phyloP scores from a whole-genome alignment of 306 rosid species.

The Parietaria judaica region DNA sequence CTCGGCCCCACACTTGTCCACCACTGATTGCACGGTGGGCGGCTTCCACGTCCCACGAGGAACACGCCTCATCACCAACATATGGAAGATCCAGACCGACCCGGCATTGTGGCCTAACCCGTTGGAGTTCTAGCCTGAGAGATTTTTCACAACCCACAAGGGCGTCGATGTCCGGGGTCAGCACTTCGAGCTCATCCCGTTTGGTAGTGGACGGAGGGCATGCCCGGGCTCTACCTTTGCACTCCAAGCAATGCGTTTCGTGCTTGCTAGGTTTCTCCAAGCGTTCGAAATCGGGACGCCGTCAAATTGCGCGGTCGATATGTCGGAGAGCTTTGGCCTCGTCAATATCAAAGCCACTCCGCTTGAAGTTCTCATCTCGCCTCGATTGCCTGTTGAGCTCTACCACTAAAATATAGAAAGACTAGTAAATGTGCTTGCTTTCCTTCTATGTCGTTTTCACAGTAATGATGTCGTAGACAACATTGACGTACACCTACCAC shows the following conservation, averaged over 20 bases:
- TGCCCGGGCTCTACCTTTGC: conserved; percentile 40
- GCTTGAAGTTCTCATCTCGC: conserved; percentile 35
- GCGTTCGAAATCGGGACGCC: conserved; percentile 33
- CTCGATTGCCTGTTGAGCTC: conserved; percentile 28
- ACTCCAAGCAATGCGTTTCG: conserved; percentile 29
- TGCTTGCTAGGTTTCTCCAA: conserved; percentile 41
- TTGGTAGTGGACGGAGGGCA: conserved; percentile 51
- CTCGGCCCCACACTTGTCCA: conserved; percentile 25
- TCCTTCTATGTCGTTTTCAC: no score
- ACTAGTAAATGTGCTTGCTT: no score
- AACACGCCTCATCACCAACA: conserved; percentile 33
- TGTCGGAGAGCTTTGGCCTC: conserved; percentile 22
- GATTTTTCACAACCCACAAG: conserved; percentile 39
- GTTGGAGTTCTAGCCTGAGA: conserved; percentile 43
- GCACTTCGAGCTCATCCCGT: conserved; percentile 39
- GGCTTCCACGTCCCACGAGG: conserved; percentile 37
- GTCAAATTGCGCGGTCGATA: conserved; percentile 28
- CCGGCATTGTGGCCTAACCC: conserved; percentile 36
- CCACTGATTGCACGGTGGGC: conserved; percentile 30
- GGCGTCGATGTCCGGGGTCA: conserved; percentile 36
- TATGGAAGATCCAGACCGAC: conserved; percentile 49
- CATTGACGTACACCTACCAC: no score
- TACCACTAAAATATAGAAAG: background rate
- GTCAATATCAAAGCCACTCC: conserved; percentile 31
- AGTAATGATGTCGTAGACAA: no score